A percentile compares a stretch with the other conserved stretches of the same genome.
phyloP scores from a whole-genome alignment of 805 yeast genomes.

The Citeromyces nyonsensis region DNA sequence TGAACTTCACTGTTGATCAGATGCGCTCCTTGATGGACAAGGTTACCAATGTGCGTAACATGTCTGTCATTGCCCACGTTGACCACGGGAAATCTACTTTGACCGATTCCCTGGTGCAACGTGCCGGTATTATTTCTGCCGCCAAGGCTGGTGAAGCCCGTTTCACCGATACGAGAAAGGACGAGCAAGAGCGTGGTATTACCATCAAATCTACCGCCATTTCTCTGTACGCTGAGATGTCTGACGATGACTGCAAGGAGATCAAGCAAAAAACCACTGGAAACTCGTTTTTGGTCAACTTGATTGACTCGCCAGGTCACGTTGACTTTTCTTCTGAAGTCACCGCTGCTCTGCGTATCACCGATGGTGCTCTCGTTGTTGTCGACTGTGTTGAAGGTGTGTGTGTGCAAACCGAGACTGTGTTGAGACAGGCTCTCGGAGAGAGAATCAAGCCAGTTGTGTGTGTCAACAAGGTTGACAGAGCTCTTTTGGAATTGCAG shows the following conservation, averaged over 20 bases:
- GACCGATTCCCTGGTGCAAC: slow-evolving; percentile 98
- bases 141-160: slow-evolving; percentile 99
- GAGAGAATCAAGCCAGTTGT: slow-evolving; percentile 99
- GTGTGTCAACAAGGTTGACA: slow-evolving; percentile 96
- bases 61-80: slow-evolving; percentile 99
- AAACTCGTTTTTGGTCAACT: slow-evolving; percentile 89
- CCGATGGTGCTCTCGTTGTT: slow-evolving; percentile 99
- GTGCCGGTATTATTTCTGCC: slow-evolving; percentile 98
- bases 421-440: slow-evolving; percentile 96
- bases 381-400: slow-evolving; percentile 99
- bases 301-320: slow-evolving; percentile 99
- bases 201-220: slow-evolving; percentile 98
- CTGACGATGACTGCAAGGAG: slow-evolving; percentile 72
- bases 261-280: slow-evolving; percentile 90
- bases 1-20: slow-evolving; percentile 64
- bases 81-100: slow-evolving; percentile 99
- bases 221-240: slow-evolving; percentile 82
- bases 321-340: slow-evolving; percentile 99
- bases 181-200: slow-evolving; percentile 99
- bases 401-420: slow-evolving; percentile 99
- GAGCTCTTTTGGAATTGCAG: slow-evolving; percentile 98
- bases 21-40: slow-evolving; percentile 99
- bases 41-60: slow-evolving; percentile 99
- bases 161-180: slow-evolving; percentile 99
- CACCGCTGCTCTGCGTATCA: slow-evolving; percentile 98